These are phyloP conservation scores for Elaeis oleifera DNA, from an alignment of 202 grass and related monocot genomes.

Conservation along the genomic window DNA sequence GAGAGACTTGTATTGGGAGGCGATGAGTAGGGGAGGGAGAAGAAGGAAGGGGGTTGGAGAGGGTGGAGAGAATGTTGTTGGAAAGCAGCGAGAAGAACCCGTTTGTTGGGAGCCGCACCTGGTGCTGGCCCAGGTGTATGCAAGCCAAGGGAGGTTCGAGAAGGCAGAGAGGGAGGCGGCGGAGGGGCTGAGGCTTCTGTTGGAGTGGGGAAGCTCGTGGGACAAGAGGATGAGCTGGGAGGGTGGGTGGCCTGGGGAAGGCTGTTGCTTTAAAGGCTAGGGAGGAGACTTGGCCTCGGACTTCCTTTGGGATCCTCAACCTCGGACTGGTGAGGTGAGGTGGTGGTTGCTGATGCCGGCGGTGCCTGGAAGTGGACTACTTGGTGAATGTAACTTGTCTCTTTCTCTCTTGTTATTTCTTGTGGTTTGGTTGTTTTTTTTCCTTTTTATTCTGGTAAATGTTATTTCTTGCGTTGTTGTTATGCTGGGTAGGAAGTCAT, in stretches of 20 bases:
- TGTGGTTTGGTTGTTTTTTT: too few species aligned
- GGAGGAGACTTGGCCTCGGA: slow-evolving; percentile 30
- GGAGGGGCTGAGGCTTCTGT: slow-evolving; percentile 36
- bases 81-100: slow-evolving; percentile 45
- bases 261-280: slow-evolving; percentile 37
- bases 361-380: too few species aligned
- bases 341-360: too few species aligned
- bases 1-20: slow-evolving; percentile 65
- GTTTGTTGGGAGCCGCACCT: slow-evolving; percentile 54
- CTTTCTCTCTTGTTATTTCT: too few species aligned
- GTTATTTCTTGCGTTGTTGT: too few species aligned
- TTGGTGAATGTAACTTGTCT: too few species aligned
- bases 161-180: slow-evolving; percentile 35
- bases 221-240: slow-evolving; percentile 76
- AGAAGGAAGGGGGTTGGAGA: slow-evolving; percentile 2
- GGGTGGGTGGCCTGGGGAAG: slow-evolving; percentile 60
- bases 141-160: slow-evolving; percentile 49
- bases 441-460: too few species aligned
- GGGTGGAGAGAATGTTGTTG: slow-evolving; percentile 40
- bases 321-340: slow-evolving; percentile 57
- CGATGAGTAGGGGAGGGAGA: slow-evolving; percentile 16
- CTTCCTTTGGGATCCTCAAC: slow-evolving; percentile 50
- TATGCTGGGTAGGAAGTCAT: too few species aligned
- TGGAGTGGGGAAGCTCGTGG: slow-evolving; percentile 82
- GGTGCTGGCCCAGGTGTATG: slow-evolving; percentile 43